Conservation (phyloP, 1,284 basidiomycete genomes). For the Boletus holoroseus region DNA sequence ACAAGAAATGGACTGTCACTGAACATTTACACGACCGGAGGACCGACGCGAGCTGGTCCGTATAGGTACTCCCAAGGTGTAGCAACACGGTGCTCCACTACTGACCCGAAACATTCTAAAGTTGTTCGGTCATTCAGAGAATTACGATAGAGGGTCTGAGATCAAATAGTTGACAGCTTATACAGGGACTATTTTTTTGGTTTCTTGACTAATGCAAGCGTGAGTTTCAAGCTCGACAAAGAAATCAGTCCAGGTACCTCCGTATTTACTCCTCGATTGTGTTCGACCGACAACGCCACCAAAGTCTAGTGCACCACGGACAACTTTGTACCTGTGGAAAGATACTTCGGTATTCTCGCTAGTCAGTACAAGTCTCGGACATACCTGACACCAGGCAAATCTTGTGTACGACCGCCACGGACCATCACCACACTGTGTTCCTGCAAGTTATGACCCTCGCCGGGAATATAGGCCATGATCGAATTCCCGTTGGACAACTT, state of each 20-base stretch:
- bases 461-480: constrained; percentile 92
- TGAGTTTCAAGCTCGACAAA: constrained; percentile 7
- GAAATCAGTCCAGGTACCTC: constrained; percentile 54
- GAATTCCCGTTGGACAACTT: constrained; percentile 89
- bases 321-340: constrained; percentile 82
- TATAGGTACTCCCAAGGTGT: background rate
- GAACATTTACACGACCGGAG: background rate
- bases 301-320: constrained; percentile 90
- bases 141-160: constrained; percentile 4
- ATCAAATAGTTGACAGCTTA: background rate
- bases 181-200: constrained; percentile 55
- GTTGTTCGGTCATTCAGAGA: background rate
- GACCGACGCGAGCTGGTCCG: no score
- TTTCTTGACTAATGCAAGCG: constrained; percentile 69
- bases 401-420: constrained; percentile 92
- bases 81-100: background rate
- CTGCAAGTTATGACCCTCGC: constrained; percentile 97
- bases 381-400: constrained; percentile 93
- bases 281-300: constrained; percentile 84
- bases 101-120: background rate
- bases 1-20: background rate
- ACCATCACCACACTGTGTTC: constrained; percentile 96
- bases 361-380: constrained; percentile 28
- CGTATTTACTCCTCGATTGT: constrained; percentile 87
- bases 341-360: constrained; percentile 3